Conservation (phyloP, 2,329 filamentous ascomycete genomes). For the Botryotinia narcissicola region DNA sequence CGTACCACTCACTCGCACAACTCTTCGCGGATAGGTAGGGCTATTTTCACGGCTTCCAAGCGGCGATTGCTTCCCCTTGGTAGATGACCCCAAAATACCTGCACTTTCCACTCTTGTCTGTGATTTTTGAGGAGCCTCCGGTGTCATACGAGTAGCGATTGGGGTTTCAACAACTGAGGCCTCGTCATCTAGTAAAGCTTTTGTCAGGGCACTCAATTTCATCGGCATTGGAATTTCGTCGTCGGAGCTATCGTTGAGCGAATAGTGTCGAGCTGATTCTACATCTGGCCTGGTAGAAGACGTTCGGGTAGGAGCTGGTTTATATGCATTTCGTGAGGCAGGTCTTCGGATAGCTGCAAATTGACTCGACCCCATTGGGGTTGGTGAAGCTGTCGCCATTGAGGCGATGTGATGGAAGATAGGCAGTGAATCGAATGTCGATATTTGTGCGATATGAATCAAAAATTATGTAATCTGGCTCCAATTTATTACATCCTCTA, state of each 20-base stretch:
- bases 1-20: conserved; percentile 39
- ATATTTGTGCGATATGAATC: conserved; percentile 20
- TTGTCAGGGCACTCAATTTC: conserved; percentile 90
- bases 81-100: conserved; percentile 10
- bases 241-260: conserved; percentile 81
- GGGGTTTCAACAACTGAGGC: conserved; percentile 36
- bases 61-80: conserved; percentile 23
- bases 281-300: conserved; percentile 30
- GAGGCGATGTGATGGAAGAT: neutral
- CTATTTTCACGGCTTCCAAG: conserved; percentile 29
- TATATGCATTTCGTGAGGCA: conserved; percentile 52
- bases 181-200: conserved; percentile 72
- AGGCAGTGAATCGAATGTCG: conserved; percentile 1
- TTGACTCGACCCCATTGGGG: conserved; percentile 51
- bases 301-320: conserved; percentile 50
- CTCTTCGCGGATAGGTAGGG: conserved; percentile 32
- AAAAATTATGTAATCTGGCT: conserved; percentile 23
- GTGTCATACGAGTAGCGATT: conserved; percentile 24
- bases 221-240: conserved; percentile 86
- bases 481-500: conserved; percentile 29
- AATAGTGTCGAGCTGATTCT: conserved; percentile 45
- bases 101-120: conserved; percentile 27
- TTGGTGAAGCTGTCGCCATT: conserved; percentile 56
- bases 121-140: conserved; percentile 24
- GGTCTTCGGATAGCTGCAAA: conserved; percentile 51